Evolutionary conservation across 345 rosid species (phyloP).

Genomic region (Arabidopsis suecica): DNA sequence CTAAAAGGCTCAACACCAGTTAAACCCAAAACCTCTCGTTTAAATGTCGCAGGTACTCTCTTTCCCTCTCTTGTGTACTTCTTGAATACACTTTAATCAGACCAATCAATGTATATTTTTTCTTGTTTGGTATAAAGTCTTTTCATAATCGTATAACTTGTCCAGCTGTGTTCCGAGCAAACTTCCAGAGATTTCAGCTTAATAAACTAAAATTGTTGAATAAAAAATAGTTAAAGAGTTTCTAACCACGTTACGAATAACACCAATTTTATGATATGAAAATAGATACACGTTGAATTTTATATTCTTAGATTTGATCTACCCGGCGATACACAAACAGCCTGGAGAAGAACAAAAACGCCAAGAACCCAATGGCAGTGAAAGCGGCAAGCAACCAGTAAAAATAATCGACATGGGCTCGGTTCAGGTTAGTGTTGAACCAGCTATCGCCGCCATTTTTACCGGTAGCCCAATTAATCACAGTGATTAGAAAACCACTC

Average conservation of each 20-base stretch:
- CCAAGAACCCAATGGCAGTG: constrained; percentile 45
- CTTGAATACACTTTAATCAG: background rate
- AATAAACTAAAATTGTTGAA: background rate
- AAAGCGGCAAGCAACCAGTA: constrained; percentile 74
- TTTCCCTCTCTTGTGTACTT: background rate
- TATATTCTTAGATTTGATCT: constrained; percentile 24
- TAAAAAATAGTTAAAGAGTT: background rate
- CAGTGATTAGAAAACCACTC: constrained; percentile 63
- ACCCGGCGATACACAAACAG: constrained; percentile 51
- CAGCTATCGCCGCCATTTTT: constrained; percentile 51
- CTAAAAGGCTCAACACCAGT: constrained; percentile 40
- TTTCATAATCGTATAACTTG: background rate
- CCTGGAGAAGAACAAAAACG: constrained; percentile 50
- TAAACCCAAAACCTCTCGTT: constrained; percentile 15
- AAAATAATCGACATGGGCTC: constrained; percentile 64
- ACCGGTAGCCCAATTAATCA: constrained; percentile 54
- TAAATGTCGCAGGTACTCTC: constrained; percentile 26
- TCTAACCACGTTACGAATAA: background rate
- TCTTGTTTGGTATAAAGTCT: constrained; percentile 6
- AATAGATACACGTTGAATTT: background rate
- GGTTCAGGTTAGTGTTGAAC: constrained; percentile 75
- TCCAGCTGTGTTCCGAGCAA: background rate
- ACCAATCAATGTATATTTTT: background rate
- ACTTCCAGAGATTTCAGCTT: background rate
- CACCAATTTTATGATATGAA: background rate